Evolutionary conservation across 1,139 yeast genomes (phyloP).

Genomic region (Diutina scorzettiae): DNA sequence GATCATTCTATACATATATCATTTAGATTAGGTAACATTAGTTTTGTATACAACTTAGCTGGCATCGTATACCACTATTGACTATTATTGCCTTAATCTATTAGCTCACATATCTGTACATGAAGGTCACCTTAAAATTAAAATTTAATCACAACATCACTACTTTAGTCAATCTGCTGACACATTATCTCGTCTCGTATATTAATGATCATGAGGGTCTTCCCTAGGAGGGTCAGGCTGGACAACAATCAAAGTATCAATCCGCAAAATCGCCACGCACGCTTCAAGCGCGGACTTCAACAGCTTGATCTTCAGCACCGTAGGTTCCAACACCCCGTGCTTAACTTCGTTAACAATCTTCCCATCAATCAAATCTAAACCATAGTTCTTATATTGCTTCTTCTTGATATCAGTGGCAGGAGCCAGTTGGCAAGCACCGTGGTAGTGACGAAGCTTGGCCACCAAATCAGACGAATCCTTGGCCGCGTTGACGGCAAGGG

Average conservation of each 20-base stretch:
- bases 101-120: too few species aligned
- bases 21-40: too few species aligned
- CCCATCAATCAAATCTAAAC: slow-evolving; percentile 84
- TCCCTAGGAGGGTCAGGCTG: slow-evolving; percentile 93
- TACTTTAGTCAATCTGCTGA: background rate
- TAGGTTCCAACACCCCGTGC: slow-evolving; percentile 91
- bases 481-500: slow-evolving; percentile 94
- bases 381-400: slow-evolving; percentile 78
- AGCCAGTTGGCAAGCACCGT: slow-evolving; percentile 89
- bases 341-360: slow-evolving; percentile 77
- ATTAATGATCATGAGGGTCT: slow-evolving; percentile 65
- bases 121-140: too few species aligned
- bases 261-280: slow-evolving; percentile 91
- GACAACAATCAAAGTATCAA: slow-evolving; percentile 95
- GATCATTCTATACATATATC: too few species aligned
- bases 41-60: too few species aligned
- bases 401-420: slow-evolving; percentile 72
- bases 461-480: slow-evolving; percentile 92
- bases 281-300: slow-evolving; percentile 96
- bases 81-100: too few species aligned
- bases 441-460: slow-evolving; percentile 91
- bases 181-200: too few species aligned
- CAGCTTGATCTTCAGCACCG: slow-evolving; percentile 83
- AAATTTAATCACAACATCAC: too few species aligned
- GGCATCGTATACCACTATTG: too few species aligned